phyloP scores from a whole-genome alignment of 441 rosid species.

The Pelargonium cotyledonis region DNA sequence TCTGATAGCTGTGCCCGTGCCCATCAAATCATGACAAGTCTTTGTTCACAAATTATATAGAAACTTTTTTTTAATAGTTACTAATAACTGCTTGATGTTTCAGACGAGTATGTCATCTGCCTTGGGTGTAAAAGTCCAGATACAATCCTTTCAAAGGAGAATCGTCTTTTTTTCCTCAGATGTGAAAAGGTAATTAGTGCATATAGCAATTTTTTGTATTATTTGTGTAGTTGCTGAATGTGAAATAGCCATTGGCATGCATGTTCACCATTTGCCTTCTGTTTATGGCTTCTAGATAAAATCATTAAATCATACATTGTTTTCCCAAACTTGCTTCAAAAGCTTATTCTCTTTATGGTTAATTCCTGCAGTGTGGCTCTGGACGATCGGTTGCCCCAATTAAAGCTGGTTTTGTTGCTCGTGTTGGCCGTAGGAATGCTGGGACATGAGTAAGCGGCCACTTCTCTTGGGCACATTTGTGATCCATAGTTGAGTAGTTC shows the following conservation, averaged over 20 bases:
- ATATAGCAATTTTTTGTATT: no score
- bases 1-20: neutral
- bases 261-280: no score
- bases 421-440: slow-evolving; percentile 69
- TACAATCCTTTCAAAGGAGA: slow-evolving; percentile 64
- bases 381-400: slow-evolving; percentile 85
- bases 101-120: slow-evolving; percentile 79
- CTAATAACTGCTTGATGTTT: slow-evolving; percentile 9
- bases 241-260: no score
- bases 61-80: neutral
- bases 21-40: no score
- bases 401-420: slow-evolving; percentile 79
- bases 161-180: slow-evolving; percentile 63
- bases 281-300: neutral
- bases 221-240: no score
- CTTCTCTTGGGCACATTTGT: neutral
- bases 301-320: neutral
- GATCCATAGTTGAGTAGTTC: neutral
- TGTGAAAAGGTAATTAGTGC: slow-evolving; percentile 63
- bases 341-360: neutral
- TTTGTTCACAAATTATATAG: no score
- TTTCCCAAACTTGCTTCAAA: neutral
- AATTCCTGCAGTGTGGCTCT: slow-evolving; percentile 69
- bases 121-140: slow-evolving; percentile 82
- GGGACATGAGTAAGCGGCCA: slow-evolving; percentile 37